phyloP scores from a whole-genome alignment of 306 rosid genomes.

The Cajanus cajan region DNA sequence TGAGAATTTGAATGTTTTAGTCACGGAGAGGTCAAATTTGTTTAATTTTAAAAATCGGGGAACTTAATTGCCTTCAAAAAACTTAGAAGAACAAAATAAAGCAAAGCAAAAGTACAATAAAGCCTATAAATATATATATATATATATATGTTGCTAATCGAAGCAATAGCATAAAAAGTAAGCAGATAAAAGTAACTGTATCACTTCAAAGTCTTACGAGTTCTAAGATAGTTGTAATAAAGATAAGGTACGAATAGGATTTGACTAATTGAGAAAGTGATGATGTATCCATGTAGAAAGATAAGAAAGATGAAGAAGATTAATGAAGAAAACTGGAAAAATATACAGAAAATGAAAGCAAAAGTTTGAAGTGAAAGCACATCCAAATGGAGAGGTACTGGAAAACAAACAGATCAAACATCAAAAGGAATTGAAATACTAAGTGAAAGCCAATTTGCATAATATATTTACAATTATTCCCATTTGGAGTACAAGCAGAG shows the following conservation, averaged over 20 bases:
- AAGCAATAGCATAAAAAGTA: not conserved
- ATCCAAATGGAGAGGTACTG: not conserved
- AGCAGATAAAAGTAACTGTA: not conserved
- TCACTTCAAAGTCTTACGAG: not conserved
- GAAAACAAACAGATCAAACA: conserved; percentile 7
- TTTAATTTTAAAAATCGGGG: not conserved
- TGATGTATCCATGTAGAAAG: not conserved
- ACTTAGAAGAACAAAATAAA: not conserved
- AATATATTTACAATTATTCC: not conserved
- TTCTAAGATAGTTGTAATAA: not conserved
- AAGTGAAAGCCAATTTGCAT: not conserved
- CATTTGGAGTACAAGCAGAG: not conserved
- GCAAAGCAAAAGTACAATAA: not conserved
- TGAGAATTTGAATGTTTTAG: not conserved
- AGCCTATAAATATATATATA: not conserved
- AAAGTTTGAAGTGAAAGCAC: not conserved
- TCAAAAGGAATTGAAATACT: not conserved
- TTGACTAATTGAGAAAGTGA: not conserved
- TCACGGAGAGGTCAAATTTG: not conserved
- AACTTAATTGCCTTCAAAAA: not conserved
- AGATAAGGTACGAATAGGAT: not conserved
- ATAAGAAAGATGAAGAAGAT: not conserved
- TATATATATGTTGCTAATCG: not conserved
- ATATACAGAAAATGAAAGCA: not conserved
- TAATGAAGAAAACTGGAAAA: not conserved